Evolutionary conservation across 139 green algal species (phyloP), one percentile per base, ranked within the genome.

Genomic region (Volvox reticuliferus): DNA sequence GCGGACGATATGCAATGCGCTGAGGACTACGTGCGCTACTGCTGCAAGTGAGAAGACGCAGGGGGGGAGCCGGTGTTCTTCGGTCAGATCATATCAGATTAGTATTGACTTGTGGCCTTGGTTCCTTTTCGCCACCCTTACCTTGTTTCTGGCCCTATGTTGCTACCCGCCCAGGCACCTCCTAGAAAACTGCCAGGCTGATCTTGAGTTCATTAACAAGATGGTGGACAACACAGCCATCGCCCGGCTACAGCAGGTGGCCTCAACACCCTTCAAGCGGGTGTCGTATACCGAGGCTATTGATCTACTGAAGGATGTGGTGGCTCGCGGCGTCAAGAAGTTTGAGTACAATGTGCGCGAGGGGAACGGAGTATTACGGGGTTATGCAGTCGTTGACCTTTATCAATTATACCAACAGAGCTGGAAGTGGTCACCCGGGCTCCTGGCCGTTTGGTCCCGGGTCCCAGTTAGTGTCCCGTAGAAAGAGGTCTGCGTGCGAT

Each of bases 261-360:
- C 96, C 14, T 79, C 82, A 35, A 96, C 93, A n/a, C 94, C 96
- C 36, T 99, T 99, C 93, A 95, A 94, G 85, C 94, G 98, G 24
- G 84, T 98, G 69, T 96, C 94, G 20, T 99, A 99, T 95, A 99
- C 98, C 17, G 97, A 99, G 65, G 98, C 97, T 30, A 96, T 99
- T 20, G 97, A 98, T 79, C 91, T 99, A 69, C 95, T 99, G 87
- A 76, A 98, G 91, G 91, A 97, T 79, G 97, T 95, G 16, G 92
- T 98, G 33, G 93, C 95, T 1, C 89, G 86, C 17, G 94, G 97
- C 80, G 98, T 97, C 91, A 97, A 98, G 92, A 97, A 98, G 92
- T 99, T 99, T 89, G 96, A 99, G 89, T 96, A 97, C 87, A 89
- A 84, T 88, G 95, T 96, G 62, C 14, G 92, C 2, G 65, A 28